phyloP scores from a whole-genome alignment of 495 filamentous ascomycete species.

The Daldinia concentrica region DNA sequence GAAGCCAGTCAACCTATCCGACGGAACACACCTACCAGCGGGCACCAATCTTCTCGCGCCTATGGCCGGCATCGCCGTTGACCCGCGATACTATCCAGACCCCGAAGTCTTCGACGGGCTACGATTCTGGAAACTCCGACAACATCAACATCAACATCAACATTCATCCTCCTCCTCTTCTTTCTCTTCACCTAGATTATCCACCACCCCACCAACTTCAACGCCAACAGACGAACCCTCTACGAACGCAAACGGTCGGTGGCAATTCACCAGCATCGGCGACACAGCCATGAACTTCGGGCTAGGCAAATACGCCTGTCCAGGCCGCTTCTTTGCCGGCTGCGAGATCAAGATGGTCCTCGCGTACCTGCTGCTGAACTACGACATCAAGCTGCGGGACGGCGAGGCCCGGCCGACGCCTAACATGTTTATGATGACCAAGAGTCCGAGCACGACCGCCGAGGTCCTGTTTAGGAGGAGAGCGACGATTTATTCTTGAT shows the following conservation, averaged over 20 bases:
- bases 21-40: slow-evolving; percentile 54
- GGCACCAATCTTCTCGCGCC: slow-evolving; percentile 52
- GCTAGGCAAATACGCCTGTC: slow-evolving; percentile 62
- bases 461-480: slow-evolving; percentile 50
- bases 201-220: background rate
- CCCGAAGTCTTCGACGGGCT: slow-evolving; percentile 62
- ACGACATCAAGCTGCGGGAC: slow-evolving; percentile 57
- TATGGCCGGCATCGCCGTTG: slow-evolving; percentile 46
- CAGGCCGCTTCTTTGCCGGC: slow-evolving; percentile 64
- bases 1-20: slow-evolving; percentile 53
- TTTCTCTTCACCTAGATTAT: background rate
- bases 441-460: slow-evolving; percentile 44
- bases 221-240: background rate
- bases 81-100: slow-evolving; percentile 47
- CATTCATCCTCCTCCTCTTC: slow-evolving; percentile 19
- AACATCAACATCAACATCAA: slow-evolving; percentile 43
- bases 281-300: slow-evolving; percentile 61
- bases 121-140: slow-evolving; percentile 60
- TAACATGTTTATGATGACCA: slow-evolving; percentile 50
- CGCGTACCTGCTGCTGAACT: slow-evolving; percentile 53
- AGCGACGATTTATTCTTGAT: background rate
- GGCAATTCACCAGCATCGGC: slow-evolving; percentile 57
- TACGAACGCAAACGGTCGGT: slow-evolving; percentile 25
- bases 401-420: slow-evolving; percentile 52
- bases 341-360: slow-evolving; percentile 61